These are phyloP conservation scores for Excoecaria cochinchinensis DNA, from an alignment of 345 rosid species.

Conservation along the genomic window DNA sequence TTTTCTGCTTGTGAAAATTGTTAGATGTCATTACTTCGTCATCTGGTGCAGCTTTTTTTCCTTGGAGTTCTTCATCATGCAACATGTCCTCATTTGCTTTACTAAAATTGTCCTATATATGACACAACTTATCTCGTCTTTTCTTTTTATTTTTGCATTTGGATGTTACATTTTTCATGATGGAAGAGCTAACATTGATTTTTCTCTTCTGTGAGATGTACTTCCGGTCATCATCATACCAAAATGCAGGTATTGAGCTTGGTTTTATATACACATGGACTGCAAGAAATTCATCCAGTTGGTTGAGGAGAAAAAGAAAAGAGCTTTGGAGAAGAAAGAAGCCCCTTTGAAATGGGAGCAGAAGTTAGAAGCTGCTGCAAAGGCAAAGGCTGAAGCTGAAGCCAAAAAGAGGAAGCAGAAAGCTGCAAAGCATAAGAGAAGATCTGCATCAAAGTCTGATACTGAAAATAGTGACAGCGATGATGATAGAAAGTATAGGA, in stretches of 20 bases:
- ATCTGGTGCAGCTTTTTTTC: background rate
- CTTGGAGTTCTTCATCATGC: background rate
- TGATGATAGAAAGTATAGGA: conserved; percentile 52
- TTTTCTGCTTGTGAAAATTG: background rate
- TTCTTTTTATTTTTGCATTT: background rate
- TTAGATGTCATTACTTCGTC: background rate
- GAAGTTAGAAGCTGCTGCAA: conserved; percentile 89
- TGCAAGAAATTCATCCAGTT: conserved; percentile 90
- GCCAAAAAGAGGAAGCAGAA: conserved; percentile 58
- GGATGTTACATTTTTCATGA: background rate
- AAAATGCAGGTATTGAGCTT: conserved; percentile 83
- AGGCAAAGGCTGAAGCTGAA: conserved; percentile 66
- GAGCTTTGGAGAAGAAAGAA: conserved; percentile 72
- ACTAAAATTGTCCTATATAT: background rate
- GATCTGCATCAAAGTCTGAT: conserved; percentile 41
- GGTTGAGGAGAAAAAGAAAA: conserved; percentile 93
- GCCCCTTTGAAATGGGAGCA: conserved; percentile 96
- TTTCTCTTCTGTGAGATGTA: conserved; percentile 97
- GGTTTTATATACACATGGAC: conserved; percentile 68
- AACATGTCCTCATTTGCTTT: background rate
- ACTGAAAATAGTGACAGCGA: conserved; percentile 40
- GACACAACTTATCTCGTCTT: background rate
- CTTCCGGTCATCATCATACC: conserved; percentile 74
- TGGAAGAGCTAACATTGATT: conserved; percentile 75
- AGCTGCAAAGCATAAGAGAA: conserved; percentile 52